Base-by-base conservation (phyloP, 805 yeast species). In the Saccharomycopsis olivae region DNA sequence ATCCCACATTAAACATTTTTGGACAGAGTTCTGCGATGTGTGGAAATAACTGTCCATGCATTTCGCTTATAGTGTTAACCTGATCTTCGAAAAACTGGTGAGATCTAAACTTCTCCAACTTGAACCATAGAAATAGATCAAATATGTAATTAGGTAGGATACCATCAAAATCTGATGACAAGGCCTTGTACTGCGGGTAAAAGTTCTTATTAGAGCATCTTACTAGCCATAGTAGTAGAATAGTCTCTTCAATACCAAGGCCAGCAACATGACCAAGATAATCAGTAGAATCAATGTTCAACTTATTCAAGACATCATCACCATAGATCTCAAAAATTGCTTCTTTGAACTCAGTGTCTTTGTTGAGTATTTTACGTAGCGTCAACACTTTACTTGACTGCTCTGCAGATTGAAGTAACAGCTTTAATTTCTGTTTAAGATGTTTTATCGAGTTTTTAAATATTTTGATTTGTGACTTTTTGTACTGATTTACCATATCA, bases 151-250 rank as follows among this genome's bases (percentile, higher is more conserved):
- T 29, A 13, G 45, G 45, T n/a, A 41, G 10, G 10, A 38, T 38
- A n/a, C 6, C 3, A 32, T 41, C 45, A 21, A 41, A 41, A 5
- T 29, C 34, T 3, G 20, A 24, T 9, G 28, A 29, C 11, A 25
- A 16, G 11, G 5, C 20, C 17, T 33, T 33, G 32, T 41, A 41
- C 21, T 37, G 38, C 15, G 41, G 41, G 18, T 37, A 41, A 19
- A 20, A 19, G 18, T 41, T 41, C 23, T 41, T 63, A 52, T 78
- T 78, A 40, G 65, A 60, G 41, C 75, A 69, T 50, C 87, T 64
- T 29, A 79, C 71, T 24, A 80, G 60, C 73, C 79, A 81, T 31
- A 81, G 54, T 15, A 78, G 54, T 55, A 81, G 60, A 3, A 71
- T 68, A 47, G 75, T 78, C 44, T 75, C 58, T 36, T 73, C 64